Conservation (phyloP, 208 protist genomes). For the Wallacemonas collosoma region DNA sequence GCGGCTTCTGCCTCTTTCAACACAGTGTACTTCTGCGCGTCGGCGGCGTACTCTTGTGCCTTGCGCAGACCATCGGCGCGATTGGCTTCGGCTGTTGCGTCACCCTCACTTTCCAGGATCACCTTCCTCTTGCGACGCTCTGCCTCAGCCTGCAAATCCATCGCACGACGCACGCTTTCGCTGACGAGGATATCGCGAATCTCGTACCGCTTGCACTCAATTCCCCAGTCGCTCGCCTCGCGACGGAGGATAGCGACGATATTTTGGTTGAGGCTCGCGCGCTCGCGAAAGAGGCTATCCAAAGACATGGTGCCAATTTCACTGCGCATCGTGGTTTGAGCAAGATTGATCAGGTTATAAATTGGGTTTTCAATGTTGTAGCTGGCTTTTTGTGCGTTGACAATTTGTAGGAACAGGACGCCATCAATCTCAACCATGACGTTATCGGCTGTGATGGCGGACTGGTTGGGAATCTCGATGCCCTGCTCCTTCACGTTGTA, state of each 20-base stretch:
- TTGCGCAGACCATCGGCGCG: conserved; percentile 86
- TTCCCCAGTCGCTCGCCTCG: conserved; percentile 95
- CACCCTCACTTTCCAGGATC: conserved; percentile 95
- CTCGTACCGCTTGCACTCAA: conserved; percentile 96
- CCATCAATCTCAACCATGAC: conserved; percentile 97
- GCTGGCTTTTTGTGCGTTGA: conserved; percentile 89
- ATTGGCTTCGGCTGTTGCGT: conserved; percentile 88
- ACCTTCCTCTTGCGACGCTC: conserved; percentile 95
- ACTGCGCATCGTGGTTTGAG: conserved; percentile 96
- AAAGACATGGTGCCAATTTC: conserved; percentile 95
- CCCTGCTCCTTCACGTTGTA: conserved; percentile 95
- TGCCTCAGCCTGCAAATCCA: conserved; percentile 97
- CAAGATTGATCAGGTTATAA: conserved; percentile 95
- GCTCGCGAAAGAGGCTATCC: conserved; percentile 94
- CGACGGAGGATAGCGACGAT: conserved; percentile 92
- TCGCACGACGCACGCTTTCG: conserved; percentile 92
- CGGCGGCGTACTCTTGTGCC: conserved; percentile 86
- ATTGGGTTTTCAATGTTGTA: conserved; percentile 96
- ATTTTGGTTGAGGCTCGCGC: conserved; percentile 89
- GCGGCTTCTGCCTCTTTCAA: conserved; percentile 58
- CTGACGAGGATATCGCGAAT: conserved; percentile 96
- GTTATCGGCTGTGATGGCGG: conserved; percentile 95
- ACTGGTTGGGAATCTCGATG: conserved; percentile 91
- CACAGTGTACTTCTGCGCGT: conserved; percentile 84
- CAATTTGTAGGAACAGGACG: conserved; percentile 93